These are phyloP conservation scores for Daldinia caldariorum DNA, from an alignment of 495 filamentous ascomycete species.

Conservation along the genomic window DNA sequence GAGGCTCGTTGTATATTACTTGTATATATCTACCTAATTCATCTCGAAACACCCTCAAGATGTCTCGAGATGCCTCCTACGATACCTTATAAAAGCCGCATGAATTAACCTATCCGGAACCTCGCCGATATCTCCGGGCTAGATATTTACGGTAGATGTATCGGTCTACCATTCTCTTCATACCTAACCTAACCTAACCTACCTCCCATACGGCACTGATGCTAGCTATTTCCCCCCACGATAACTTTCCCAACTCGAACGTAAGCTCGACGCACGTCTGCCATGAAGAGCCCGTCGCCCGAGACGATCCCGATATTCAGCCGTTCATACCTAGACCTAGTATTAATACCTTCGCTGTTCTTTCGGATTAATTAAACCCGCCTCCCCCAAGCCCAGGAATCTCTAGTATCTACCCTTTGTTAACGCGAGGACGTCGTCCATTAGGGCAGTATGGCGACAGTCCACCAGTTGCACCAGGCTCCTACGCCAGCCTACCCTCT, in stretches of 20 bases:
- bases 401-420: slow-evolving; percentile 4
- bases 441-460: slow-evolving; percentile 47
- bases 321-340: slow-evolving; percentile 21
- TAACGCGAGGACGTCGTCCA: slow-evolving; percentile 19
- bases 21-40: slow-evolving; percentile 26
- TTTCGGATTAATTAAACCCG: slow-evolving; percentile 3
- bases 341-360: slow-evolving; percentile 18
- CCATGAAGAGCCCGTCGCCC: slow-evolving; percentile 34
- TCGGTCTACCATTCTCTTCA: slow-evolving; percentile 8
- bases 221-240: slow-evolving; percentile 5
- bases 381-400: slow-evolving; percentile 12
- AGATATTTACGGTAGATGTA: not conserved
- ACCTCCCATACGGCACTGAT: slow-evolving; percentile 20
- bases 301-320: slow-evolving; percentile 23
- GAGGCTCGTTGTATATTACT: slow-evolving; percentile 4
- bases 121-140: slow-evolving; percentile 2
- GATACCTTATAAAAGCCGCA: slow-evolving; percentile 14
- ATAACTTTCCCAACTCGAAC: slow-evolving; percentile 25
- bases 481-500: slow-evolving; percentile 50
- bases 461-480: slow-evolving; percentile 52
- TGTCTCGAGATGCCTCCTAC: slow-evolving; percentile 23
- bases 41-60: slow-evolving; percentile 17
- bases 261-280: slow-evolving; percentile 23
- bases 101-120: slow-evolving; percentile 14
- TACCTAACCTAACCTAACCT: too few species aligned